Conservation (phyloP, 2,329 filamentous ascomycete genomes). For the Geosmithia flava region DNA sequence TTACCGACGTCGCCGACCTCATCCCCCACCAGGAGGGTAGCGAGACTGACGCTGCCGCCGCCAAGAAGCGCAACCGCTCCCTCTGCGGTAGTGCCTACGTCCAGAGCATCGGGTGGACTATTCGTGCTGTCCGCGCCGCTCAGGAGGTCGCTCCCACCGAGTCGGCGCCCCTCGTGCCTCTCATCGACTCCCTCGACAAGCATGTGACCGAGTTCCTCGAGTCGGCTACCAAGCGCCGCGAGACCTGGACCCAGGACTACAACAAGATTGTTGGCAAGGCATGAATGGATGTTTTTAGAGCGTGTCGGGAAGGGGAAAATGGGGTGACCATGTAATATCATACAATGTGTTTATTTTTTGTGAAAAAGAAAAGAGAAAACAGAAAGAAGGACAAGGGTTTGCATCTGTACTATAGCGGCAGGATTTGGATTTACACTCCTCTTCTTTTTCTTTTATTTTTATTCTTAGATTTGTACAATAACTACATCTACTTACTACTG, state of each 20-base stretch:
- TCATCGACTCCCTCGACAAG: conserved; percentile 21
- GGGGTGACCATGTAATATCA: neutral
- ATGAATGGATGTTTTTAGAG: no score
- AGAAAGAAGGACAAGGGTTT: no score
- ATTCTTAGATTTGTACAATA: neutral
- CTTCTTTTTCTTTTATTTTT: no score
- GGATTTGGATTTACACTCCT: no score
- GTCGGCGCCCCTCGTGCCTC: conserved; percentile 19
- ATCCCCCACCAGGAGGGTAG: conserved; percentile 6
- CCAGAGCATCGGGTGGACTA: neutral
- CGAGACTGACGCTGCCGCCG: neutral
- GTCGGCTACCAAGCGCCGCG: neutral
- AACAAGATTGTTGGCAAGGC: neutral
- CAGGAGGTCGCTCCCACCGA: conserved; percentile 20
- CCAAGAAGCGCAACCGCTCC: conserved; percentile 12
- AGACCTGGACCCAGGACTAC: neutral
- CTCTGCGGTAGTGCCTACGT: neutral
- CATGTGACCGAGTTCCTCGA: conserved; percentile 10
- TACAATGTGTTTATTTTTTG: no score
- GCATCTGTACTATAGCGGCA: no score
- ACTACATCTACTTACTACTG: neutral
- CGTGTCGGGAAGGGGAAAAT: neutral
- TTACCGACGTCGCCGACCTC: conserved; percentile 11
- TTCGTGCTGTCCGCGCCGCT: neutral
- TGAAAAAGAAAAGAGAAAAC: neutral